Base-by-base conservation (phyloP, 495 filamentous ascomycete species). In the Pseudomonodictys pantanalensis region DNA sequence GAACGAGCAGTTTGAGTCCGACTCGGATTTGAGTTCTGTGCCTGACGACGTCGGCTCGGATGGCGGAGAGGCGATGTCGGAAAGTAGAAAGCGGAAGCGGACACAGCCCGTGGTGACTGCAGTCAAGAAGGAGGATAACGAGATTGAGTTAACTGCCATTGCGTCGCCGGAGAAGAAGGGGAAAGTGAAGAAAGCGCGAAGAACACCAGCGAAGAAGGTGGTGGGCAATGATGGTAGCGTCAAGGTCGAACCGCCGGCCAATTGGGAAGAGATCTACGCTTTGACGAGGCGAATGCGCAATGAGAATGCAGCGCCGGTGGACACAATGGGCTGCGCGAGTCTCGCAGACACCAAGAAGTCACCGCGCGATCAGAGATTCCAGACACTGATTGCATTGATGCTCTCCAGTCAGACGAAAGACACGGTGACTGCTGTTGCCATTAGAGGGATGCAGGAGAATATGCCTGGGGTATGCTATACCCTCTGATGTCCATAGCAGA, bases 371-470 rank as follows among this genome's bases (percentile, higher is more conserved):
- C 83, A 83, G 60, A 83, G 95, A 1, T 96, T 95, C 70, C 93
- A 99, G 58, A 97, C 90, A 2, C 80, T 99, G 25, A 82, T 95
- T 25, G 84, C 92, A 2, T 76, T 99, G 51, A 97, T 99, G 95
- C 83, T 99, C n/a, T 92, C 88, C 3, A 88, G 84, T 11, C 93
- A 98, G 70, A 98, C 93, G 2, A 97, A 96, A 69, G 93, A 98
- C 73, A 96, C 92, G 0, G 88, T 92, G 41, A 98, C 87, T 17
- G 89, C 92, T 0, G 82, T 84, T 11, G 91, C 90, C 9, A 95
- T 98, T 86, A 76, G 76, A 53, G 80, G 85, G 3, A 74, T 98
- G 52, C 86, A 92, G 57, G 85, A 80, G 0, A 83, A 90, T 48
- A 83, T 97, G 54, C 33, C 85, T 81, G 62, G 72, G 77, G 12